These are phyloP conservation scores for Paraconiothyrium sp. DNA, from an alignment of 2,329 filamentous ascomycete species.

Conservation along the genomic window DNA sequence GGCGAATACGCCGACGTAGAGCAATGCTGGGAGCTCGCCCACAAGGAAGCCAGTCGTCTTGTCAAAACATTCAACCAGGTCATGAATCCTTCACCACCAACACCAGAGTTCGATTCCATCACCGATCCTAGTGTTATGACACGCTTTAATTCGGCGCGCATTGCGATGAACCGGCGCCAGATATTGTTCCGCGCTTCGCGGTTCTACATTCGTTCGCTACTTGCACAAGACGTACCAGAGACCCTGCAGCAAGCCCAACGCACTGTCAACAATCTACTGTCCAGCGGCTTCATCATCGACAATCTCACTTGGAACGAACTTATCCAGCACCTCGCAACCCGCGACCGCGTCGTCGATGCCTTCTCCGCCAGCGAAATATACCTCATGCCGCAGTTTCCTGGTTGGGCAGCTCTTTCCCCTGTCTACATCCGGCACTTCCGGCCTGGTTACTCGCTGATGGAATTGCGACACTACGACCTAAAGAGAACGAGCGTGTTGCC, in stretches of 20 bases:
- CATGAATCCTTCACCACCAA: conserved; percentile 45
- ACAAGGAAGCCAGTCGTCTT: conserved; percentile 60
- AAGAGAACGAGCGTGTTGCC: conserved; percentile 45
- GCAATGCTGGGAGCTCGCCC: conserved; percentile 71
- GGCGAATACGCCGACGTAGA: conserved; percentile 69
- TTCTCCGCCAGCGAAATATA: conserved; percentile 78
- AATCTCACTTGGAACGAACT: conserved; percentile 83
- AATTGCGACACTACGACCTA: conserved; percentile 39
- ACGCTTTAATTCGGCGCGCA: conserved; percentile 30
- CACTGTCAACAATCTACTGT: conserved; percentile 64
- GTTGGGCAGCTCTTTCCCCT: conserved; percentile 64
- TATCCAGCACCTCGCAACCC: conserved; percentile 71
- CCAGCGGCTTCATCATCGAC: conserved; percentile 76
- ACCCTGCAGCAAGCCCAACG: conserved; percentile 41
- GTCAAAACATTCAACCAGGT: conserved; percentile 43
- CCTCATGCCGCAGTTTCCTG: conserved; percentile 81
- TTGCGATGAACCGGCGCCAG: conserved; percentile 54
- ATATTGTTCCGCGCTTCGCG: conserved; percentile 60
- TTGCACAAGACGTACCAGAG: conserved; percentile 59
- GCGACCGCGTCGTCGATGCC: conserved; percentile 70
- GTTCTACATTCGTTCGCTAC: conserved; percentile 63
- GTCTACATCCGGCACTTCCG: conserved; percentile 34
- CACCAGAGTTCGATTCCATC: conserved; percentile 28
- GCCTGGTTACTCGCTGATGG: conserved; percentile 39
- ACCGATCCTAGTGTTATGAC: conserved; percentile 32